These are phyloP conservation scores for Herpetomonas tarakana DNA, from an alignment of 208 protist genomes.

Conservation along the genomic window DNA sequence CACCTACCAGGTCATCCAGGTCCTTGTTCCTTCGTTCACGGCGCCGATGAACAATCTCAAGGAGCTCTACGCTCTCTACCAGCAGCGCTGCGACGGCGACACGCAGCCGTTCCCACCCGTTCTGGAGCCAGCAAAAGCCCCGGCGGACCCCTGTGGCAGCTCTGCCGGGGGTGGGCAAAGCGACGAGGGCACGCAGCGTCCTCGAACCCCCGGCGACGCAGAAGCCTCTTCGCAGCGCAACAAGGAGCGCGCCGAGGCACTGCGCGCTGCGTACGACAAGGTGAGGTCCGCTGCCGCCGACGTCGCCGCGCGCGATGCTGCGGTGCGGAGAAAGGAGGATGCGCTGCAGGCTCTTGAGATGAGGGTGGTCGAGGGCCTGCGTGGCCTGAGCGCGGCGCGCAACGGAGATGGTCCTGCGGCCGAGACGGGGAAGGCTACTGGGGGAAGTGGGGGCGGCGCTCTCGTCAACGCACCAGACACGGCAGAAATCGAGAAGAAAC, in stretches of 20 bases:
- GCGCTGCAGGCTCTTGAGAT: not conserved
- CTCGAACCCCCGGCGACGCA: too few species aligned
- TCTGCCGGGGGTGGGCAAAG: too few species aligned
- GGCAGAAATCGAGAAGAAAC: constrained; percentile 13
- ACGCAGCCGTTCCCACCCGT: constrained; percentile 21
- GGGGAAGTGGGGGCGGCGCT: constrained; percentile 1
- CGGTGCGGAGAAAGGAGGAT: not conserved
- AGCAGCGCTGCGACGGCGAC: constrained; percentile 11
- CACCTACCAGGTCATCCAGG: constrained; percentile 58
- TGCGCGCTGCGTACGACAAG: not conserved
- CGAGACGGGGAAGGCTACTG: not conserved
- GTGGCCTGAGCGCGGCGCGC: not conserved
- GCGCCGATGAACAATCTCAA: constrained; percentile 51
- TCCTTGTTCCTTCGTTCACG: constrained; percentile 48
- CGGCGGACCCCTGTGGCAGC: too few species aligned
- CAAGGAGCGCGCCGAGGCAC: not conserved
- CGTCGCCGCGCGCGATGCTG: constrained; percentile 1
- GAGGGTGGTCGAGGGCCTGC: not conserved
- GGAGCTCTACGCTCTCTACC: constrained; percentile 45
- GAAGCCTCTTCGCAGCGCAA: too few species aligned
- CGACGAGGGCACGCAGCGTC: too few species aligned
- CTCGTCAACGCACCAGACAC: not conserved
- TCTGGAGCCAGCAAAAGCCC: not conserved
- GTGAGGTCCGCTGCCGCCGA: not conserved
- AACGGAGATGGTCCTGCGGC: not conserved